Evolutionary conservation across 768 basidiomycete genomes (phyloP).

Genomic region (Lactarius pseudohatsudake): DNA sequence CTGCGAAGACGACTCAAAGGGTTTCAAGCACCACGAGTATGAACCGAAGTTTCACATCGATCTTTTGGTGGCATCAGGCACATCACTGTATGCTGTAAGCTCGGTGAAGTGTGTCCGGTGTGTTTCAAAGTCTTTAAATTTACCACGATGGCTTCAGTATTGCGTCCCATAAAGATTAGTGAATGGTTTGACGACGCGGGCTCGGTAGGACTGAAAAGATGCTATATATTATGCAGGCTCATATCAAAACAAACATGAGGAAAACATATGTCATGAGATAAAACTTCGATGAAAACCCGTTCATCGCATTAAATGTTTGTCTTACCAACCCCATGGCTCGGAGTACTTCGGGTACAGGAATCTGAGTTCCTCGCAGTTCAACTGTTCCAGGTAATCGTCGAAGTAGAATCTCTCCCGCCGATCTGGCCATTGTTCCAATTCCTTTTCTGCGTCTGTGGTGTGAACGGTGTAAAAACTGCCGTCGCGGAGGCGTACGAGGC

Average conservation of each 20-base stretch:
- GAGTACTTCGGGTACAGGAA: conserved; percentile 12
- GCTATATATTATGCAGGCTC: neutral
- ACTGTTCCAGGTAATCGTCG: conserved; percentile 21
- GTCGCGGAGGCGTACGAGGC: conserved; percentile 13
- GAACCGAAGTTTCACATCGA: no score
- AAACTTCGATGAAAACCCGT: neutral
- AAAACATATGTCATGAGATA: neutral
- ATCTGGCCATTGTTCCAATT: conserved; percentile 20
- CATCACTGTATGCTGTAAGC: neutral
- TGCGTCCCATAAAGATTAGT: neutral
- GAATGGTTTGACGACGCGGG: no score
- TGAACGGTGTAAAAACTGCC: conserved; percentile 16
- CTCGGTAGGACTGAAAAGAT: neutral
- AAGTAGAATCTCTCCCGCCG: conserved; percentile 21
- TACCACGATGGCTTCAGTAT: neutral
- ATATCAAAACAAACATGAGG: neutral
- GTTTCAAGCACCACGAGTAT: no score
- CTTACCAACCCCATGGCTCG: conserved; percentile 19
- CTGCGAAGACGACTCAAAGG: no score
- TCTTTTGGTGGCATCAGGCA: no score
- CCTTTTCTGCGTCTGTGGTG: neutral
- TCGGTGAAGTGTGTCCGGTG: neutral
- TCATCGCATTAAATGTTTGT: neutral
- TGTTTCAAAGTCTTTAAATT: neutral
- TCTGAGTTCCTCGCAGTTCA: conserved; percentile 18